These are phyloP conservation scores for Phytophthora nicotianae DNA, from an alignment of 352 stramenopile genomes.

Conservation along the genomic window DNA sequence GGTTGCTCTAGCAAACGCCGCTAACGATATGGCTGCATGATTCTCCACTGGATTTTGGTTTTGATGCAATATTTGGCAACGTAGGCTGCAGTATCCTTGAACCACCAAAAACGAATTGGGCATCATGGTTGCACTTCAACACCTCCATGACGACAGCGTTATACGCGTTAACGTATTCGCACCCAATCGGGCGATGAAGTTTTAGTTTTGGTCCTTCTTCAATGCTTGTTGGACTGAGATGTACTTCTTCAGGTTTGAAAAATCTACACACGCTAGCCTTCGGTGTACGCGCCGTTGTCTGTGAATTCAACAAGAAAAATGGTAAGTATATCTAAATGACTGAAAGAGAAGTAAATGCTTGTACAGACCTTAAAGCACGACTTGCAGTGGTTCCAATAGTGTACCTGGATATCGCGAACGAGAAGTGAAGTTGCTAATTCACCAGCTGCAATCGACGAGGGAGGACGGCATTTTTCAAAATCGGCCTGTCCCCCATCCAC, in stretches of 20 bases:
- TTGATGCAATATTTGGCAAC: conserved; percentile 38
- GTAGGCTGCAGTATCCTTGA: conserved; percentile 27
- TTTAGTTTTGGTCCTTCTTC: not conserved
- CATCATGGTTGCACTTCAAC: conserved; percentile 40
- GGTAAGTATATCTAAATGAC: too few relatives aligned
- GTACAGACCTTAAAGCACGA: conserved; percentile 28
- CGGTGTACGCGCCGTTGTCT: conserved; percentile 21
- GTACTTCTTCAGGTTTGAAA: conserved; percentile 22
- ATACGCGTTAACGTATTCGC: conserved; percentile 41
- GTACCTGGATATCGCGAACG: conserved; percentile 18
- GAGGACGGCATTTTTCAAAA: conserved; percentile 7
- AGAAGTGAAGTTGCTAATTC: not conserved
- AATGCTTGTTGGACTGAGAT: not conserved
- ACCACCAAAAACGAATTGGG: conserved; percentile 21
- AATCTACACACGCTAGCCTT: conserved; percentile 27
- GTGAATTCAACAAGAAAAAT: not conserved
- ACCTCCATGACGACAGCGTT: conserved; percentile 15
- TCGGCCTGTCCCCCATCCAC: not conserved
- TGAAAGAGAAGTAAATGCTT: too few relatives aligned
- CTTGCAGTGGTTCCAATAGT: conserved; percentile 23
- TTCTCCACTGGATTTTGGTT: conserved; percentile 33
- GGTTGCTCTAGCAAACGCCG: conserved; percentile 18
- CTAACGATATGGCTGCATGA: conserved; percentile 8
- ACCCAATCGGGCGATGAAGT: conserved; percentile 18
- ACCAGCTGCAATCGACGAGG: not conserved